phyloP scores from a whole-genome alignment of 2,329 filamentous ascomycete species.

The Sporothrix brasiliensis region DNA sequence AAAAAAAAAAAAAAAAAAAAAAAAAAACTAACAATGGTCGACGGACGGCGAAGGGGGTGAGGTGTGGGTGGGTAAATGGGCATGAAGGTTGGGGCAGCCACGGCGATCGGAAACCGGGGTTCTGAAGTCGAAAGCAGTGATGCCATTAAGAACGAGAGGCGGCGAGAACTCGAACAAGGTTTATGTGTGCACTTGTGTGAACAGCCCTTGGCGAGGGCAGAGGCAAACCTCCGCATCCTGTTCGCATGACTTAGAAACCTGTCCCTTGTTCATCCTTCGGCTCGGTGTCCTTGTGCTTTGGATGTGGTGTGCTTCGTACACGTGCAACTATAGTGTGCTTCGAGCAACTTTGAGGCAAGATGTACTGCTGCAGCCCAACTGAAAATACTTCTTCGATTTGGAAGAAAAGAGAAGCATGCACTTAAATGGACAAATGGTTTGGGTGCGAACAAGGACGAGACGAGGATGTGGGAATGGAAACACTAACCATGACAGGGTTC shows the following conservation, averaged over 20 bases:
- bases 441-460: constrained; percentile 11
- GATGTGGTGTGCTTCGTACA: not conserved
- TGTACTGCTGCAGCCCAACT: not conserved
- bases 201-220: not conserved
- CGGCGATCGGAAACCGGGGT: constrained; percentile 29
- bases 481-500: constrained; percentile 31
- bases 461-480: constrained; percentile 20
- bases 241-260: constrained; percentile 18
- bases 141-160: not conserved
- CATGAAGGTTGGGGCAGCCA: constrained; percentile 29
- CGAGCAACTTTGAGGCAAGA: not conserved
- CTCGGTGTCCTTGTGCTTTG: not conserved
- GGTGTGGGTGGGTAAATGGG: constrained; percentile 31
- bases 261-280: not conserved
- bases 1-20: not conserved
- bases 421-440: not conserved
- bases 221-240: not conserved
- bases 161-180: not conserved
- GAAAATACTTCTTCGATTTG: not conserved
- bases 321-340: not conserved
- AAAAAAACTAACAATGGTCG: not conserved
- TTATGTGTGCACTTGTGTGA: not conserved
- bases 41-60: not conserved
- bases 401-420: constrained; percentile 6
- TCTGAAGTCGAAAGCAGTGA: not conserved